Evolutionary conservation across 495 filamentous ascomycete species (phyloP).

Genomic region (Neurospora sp.): DNA sequence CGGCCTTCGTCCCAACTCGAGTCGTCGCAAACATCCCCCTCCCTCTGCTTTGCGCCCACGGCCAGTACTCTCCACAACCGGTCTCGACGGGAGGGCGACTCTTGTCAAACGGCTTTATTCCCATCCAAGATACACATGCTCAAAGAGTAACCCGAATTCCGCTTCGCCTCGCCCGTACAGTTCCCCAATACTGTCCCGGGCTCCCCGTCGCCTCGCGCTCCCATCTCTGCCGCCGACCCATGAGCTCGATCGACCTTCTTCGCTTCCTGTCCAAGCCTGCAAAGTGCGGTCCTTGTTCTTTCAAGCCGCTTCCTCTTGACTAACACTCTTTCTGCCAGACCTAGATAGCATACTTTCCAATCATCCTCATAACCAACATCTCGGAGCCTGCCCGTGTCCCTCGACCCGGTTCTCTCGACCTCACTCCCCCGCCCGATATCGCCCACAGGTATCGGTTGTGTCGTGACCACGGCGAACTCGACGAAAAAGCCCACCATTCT

Average conservation of each 20-base stretch:
- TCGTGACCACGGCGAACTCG: slow-evolving; percentile 54
- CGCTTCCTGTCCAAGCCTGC: slow-evolving; percentile 93
- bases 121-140: neutral
- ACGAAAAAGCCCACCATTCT: slow-evolving; percentile 69
- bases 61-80: neutral
- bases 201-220: neutral
- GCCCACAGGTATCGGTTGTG: slow-evolving; percentile 76
- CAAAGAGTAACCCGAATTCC: neutral
- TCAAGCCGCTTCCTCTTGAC: neutral
- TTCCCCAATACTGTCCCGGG: slow-evolving; percentile 2
- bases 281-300: slow-evolving; percentile 54
- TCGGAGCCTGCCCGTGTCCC: neutral
- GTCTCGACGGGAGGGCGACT: neutral
- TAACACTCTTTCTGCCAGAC: slow-evolving; percentile 42
- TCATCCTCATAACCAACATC: slow-evolving; percentile 5
- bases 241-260: slow-evolving; percentile 87
- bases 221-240: slow-evolving; percentile 30
- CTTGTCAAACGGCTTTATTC: neutral
- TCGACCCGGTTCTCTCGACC: slow-evolving; percentile 4
- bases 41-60: neutral
- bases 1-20: neutral
- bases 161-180: neutral
- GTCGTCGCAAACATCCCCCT: neutral
- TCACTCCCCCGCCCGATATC: slow-evolving; percentile 52
- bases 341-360: slow-evolving; percentile 68